Base-by-base conservation (phyloP, 2,329 filamentous ascomycete genomes). In the Aspergillus sp. region DNA sequence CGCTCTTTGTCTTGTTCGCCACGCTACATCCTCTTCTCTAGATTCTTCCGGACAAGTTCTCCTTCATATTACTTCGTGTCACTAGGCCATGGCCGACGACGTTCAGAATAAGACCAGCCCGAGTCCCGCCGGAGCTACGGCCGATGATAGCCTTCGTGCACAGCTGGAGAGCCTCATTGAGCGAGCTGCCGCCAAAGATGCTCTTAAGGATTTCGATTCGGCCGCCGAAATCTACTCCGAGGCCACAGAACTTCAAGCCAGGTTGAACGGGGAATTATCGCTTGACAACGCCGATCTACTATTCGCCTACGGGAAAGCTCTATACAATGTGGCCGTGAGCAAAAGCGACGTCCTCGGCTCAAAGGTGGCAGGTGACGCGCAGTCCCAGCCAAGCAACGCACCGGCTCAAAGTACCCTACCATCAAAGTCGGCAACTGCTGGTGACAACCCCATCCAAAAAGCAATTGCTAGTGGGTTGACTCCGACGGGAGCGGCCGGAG, bases 341-440 rank as follows among this genome's bases (percentile, higher is more conserved):
- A 96, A 96, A 77, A 97, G 92, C 73, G 93, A 98, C 72, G 93
- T 99, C 24, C 83, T 99, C 39, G 95, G 95, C 58, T 91, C 90
- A 36, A 90, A 90, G 70, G 90, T 93, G 20, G 84, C 85, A 14
- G 79, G 82, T 2, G 82, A 82, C 49, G 79, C 82, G 75, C 85
- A 72, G 78, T 83, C 71, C 77, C 87, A 77, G 79, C 81, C 71
- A 59, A 83, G 82, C 69, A 77, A 75, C 55, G 71, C 79, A 50
- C 73, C 75, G 56, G 73, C 80, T 54, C 76, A 73, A 64, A 68
- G 76, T 63, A 70, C 70, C 58, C 71, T 62, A 79, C 60, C 63
- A 47, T 56, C 67, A 26, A 59, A 52, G 10, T 58, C 67, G n/a
- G 61, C 62, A 16, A 47, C 62, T n/a, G 36, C 62, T 2, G 60